Evolutionary conservation across 129 eudicot species (phyloP), one percentile per base, ranked within the genome.

Genomic region (Artemisia argyi): DNA sequence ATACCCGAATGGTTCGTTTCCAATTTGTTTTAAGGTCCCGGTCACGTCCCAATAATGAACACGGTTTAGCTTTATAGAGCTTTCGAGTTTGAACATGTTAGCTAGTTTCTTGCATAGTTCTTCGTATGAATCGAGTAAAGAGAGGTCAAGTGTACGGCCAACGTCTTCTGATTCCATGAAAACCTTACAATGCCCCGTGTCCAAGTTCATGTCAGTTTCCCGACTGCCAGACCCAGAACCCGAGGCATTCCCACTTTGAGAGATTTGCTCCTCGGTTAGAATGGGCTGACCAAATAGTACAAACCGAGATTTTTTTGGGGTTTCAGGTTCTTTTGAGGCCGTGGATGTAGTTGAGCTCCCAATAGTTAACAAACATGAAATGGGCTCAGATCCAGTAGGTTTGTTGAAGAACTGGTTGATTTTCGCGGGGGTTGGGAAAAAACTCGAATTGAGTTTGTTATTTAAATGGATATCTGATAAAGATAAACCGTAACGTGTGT

Each of bases 141-240:
- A 79, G 7, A 92, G 91, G 65, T 92, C 95, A 16, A 92, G 87
- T 53, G 96, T 92, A 18, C 98, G 91, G 17, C 98, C 98, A 4
- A 92, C 92, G 12, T 92, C 95, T 75, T 87, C 98, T 12, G 95
- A 83, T 78, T 92, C 98, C 95, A 92, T 74, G 76, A 92, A 92
- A 24, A 89, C 92, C 81, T 94, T 94, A 64, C 97, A 94, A 46
- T 90, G 96, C 26, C 91, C 93, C 5, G 83, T 84, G 18, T 87
- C 92, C 65, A 82, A 69, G 69, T 81, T 81, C 26, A 64, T 14
- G 39, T 87, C 89, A 4, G 61, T 57, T 56, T 80, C 84, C 48
- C 57, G 75, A 65, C 66, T 52, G 5, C 87, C 84, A 0, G 89
- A 82, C 87, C 78, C 86, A 0, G 89, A 82, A 83, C 91, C 65